Evolutionary conservation across 805 yeast species (phyloP).

Genomic region (Saccharomycopsis sp.): DNA sequence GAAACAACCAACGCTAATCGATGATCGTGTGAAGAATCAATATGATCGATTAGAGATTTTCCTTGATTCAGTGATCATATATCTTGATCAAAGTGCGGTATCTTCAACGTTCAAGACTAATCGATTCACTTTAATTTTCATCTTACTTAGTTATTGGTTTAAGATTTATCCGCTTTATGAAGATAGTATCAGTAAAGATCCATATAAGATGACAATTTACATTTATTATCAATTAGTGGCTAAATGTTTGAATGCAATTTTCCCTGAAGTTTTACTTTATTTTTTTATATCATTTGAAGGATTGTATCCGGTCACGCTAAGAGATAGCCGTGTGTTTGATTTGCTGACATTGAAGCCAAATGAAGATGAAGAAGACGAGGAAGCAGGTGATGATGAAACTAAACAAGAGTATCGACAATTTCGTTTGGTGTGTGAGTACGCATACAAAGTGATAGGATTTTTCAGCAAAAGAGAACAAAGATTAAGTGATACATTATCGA

Average conservation of each 20-base stretch:
- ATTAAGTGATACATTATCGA: background rate
- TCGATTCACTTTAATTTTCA: constrained; percentile 1
- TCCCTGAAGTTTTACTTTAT: constrained; percentile 3
- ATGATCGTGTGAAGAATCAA: background rate
- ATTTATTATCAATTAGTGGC: constrained; percentile 5
- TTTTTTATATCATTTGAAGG: constrained; percentile 13
- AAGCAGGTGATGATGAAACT: background rate
- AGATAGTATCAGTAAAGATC: background rate
- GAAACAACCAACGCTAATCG: background rate
- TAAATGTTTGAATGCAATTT: constrained; percentile 9
- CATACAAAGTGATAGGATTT: constrained; percentile 6
- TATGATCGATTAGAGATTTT: background rate
- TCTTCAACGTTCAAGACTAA: background rate
- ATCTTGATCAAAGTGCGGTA: background rate
- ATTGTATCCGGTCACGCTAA: constrained; percentile 3
- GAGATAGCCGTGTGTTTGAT: constrained; percentile 4
- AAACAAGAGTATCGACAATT: background rate
- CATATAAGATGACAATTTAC: constrained; percentile 4
- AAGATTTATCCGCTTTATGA: constrained; percentile 7
- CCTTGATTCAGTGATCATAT: background rate
- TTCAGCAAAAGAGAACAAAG: constrained; percentile 9
- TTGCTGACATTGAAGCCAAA: background rate
- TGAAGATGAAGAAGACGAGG: background rate
- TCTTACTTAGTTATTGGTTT: constrained; percentile 3
- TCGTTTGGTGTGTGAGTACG: constrained; percentile 5